Conservation (phyloP, 108 stramenopile genomes). For the Epipyxis sp. region DNA sequence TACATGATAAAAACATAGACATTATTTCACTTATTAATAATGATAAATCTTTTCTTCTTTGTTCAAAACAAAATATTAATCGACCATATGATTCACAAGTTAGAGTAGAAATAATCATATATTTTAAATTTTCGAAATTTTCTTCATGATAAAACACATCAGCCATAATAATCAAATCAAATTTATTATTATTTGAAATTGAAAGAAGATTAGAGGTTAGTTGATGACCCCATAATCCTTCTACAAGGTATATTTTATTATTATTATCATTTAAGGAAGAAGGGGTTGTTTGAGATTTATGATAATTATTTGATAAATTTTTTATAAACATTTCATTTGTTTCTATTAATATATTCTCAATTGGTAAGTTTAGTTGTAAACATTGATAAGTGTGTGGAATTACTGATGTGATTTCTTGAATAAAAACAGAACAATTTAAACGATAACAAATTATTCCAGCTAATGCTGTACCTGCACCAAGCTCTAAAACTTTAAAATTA, state of each 20-base stretch:
- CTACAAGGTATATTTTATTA: background rate
- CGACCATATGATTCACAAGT: background rate
- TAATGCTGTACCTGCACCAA: slow-evolving; percentile 11
- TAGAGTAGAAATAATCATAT: background rate
- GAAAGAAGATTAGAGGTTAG: background rate
- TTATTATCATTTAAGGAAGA: background rate
- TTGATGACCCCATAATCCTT: background rate
- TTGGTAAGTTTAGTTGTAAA: background rate
- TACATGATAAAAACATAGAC: no score
- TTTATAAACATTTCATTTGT: background rate
- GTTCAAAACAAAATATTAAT: background rate
- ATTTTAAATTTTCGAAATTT: background rate
- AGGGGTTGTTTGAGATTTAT: background rate
- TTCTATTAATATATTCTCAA: background rate
- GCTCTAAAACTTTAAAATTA: background rate
- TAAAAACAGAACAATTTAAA: background rate
- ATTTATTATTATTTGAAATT: background rate
- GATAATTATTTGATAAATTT: background rate
- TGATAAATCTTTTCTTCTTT: slow-evolving; percentile 8
- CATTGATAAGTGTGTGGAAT: background rate
- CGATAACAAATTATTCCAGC: background rate
- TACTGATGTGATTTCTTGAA: background rate
- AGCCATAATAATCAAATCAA: background rate
- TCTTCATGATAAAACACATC: slow-evolving; percentile 1
- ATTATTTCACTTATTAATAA: no score